These are phyloP conservation scores for Cynara cardunculus DNA, from an alignment of 129 eudicot species.

Conservation along the genomic window DNA sequence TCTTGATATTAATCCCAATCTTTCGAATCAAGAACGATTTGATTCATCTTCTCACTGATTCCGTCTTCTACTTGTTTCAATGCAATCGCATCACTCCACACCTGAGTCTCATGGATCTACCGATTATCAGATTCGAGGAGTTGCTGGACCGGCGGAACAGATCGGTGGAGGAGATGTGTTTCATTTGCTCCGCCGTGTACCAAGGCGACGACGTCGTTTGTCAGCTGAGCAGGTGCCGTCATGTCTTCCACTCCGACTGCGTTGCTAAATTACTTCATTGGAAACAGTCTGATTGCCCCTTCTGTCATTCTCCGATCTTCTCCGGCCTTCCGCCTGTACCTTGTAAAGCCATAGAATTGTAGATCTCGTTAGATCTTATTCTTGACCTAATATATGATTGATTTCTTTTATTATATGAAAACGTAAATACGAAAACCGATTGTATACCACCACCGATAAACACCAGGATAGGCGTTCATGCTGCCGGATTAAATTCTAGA, in stretches of 20 bases:
- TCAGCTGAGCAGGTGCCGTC: neutral
- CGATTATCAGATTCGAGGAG: neutral
- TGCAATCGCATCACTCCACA: neutral
- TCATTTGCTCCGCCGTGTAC: neutral
- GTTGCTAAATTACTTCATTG: neutral
- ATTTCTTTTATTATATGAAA: no score
- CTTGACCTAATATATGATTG: neutral
- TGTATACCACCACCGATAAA: no score
- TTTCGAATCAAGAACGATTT: neutral
- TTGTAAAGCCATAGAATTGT: neutral
- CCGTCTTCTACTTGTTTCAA: neutral
- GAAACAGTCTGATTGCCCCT: neutral
- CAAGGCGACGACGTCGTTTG: neutral
- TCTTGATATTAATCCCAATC: neutral
- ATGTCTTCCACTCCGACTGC: neutral
- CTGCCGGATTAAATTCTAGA: neutral
- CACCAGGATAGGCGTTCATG: neutral
- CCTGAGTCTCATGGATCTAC: neutral
- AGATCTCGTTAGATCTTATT: neutral
- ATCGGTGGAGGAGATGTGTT: neutral
- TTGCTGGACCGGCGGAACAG: neutral
- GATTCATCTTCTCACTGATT: neutral
- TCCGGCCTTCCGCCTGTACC: neutral
- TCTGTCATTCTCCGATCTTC: neutral
- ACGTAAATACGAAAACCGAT: no score